phyloP scores from a whole-genome alignment of 2,329 filamentous ascomycete genomes.

The Colletotrichum plurivorum region DNA sequence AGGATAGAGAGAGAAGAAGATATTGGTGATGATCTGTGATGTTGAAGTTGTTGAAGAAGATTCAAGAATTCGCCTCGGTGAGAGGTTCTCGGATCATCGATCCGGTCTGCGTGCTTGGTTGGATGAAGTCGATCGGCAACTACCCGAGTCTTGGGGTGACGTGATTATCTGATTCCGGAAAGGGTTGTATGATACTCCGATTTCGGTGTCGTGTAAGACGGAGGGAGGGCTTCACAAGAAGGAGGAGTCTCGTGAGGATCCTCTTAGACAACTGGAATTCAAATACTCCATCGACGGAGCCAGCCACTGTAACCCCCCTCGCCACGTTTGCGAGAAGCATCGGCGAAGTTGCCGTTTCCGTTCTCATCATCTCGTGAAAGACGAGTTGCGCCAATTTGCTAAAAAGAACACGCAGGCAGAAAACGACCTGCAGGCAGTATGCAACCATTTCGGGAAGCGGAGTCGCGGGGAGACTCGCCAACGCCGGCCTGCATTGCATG shows the following conservation, averaged over 20 bases:
- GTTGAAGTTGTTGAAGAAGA: too few species aligned
- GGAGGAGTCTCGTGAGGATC: background rate
- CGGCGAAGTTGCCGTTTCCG: conserved; percentile 17
- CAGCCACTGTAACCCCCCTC: background rate
- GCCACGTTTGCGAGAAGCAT: background rate
- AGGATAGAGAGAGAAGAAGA: too few species aligned
- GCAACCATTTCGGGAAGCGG: conserved; percentile 11
- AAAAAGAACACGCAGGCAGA: background rate
- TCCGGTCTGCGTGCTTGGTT: background rate
- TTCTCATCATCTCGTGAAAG: background rate
- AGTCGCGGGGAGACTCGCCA: conserved; percentile 16
- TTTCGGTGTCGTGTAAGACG: background rate
- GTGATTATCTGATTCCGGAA: background rate
- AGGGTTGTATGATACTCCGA: background rate
- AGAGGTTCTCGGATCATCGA: background rate
- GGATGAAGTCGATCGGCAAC: background rate
- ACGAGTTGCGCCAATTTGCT: background rate
- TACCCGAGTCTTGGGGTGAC: background rate
- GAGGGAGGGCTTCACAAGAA: background rate
- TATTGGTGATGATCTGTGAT: too few species aligned
- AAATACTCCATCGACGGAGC: background rate
- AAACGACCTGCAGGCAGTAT: background rate
- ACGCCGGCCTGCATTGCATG: conserved; percentile 12
- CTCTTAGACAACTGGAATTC: background rate
- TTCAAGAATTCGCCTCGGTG: conserved; percentile 5